These are phyloP conservation scores for Lophiotrema nucula DNA, from an alignment of 495 filamentous ascomycete genomes.

Conservation along the genomic window DNA sequence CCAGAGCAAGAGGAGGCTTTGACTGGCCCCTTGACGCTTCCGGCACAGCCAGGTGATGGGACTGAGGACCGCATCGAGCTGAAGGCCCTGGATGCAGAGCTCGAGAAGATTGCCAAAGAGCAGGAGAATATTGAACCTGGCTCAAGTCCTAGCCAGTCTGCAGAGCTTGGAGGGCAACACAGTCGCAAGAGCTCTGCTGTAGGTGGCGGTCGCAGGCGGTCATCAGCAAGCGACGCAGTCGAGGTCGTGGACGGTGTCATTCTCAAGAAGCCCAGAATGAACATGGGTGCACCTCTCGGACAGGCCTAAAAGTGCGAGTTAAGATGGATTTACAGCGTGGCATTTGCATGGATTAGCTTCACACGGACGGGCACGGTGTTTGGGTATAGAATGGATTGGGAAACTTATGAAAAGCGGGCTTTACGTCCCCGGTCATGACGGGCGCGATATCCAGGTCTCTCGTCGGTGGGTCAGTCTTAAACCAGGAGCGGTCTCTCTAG, in stretches of 20 bases:
- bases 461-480: too few relatives aligned
- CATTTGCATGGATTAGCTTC: slow-evolving; percentile 2
- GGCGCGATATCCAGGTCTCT: too few relatives aligned
- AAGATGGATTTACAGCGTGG: neutral
- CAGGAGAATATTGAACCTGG: slow-evolving; percentile 22
- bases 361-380: neutral
- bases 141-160: neutral
- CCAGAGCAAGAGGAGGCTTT: slow-evolving; percentile 9
- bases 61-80: slow-evolving; percentile 22
- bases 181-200: slow-evolving; percentile 2
- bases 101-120: slow-evolving; percentile 41
- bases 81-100: slow-evolving; percentile 22
- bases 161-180: neutral
- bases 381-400: neutral
- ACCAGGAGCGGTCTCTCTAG: too few relatives aligned
- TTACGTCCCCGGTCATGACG: too few relatives aligned
- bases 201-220: neutral
- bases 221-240: slow-evolving; percentile 2
- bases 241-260: slow-evolving; percentile 27
- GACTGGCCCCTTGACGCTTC: slow-evolving; percentile 17
- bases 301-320: slow-evolving; percentile 14
- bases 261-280: slow-evolving; percentile 30
- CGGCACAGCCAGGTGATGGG: slow-evolving; percentile 18
- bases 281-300: slow-evolving; percentile 26
- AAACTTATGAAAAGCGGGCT: neutral